Evolutionary conservation across 257 asterid species (phyloP), one percentile per base, ranked within the genome.

Genomic region (Gentiana dahurica): DNA sequence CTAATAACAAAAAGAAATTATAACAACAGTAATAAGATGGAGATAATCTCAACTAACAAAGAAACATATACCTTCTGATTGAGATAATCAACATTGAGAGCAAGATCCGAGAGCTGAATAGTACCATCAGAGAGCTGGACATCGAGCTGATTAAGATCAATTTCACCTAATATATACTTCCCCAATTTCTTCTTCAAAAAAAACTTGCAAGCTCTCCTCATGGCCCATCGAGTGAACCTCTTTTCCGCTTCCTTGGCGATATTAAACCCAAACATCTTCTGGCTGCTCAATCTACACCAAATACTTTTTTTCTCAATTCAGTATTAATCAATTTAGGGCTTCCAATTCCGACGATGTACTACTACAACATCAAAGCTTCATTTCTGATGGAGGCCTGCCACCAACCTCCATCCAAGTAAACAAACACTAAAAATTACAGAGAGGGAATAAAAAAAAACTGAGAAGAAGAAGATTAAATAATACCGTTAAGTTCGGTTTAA

Each of bases 161-260:
- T 81, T 67, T 92, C 99, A 6, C 97, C 99, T 55, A 88, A 73
- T 63, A 92, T 85, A 49, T 88, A 85, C 65, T 88, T 79, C 47
- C 99, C 99, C 76, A 92, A 69, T 67, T 88, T 88, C 87, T 92
- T 92, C 95, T 88, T 88, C 83, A 92, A 67, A 69, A 86, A 52
- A 63, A 88, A 85, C 69, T 88, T 81, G 59, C 95, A 92, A n/a
- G 88, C 68, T 59, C 95, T 82, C 62, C 84, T 83, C 13, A 92
- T 70, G 38, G 99, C 99, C 99, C 95, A 92, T 57, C 97, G 99
- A 49, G 97, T 85, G 79, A 92, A 81, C 95, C 83, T 75, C 77
- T 93, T 87, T 84, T 92, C 97, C 43, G 99, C 95, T 71, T 95
- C 83, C 78, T 84, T 88, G 49, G 98, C 74, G 58, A 91, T 74